phyloP scores from a whole-genome alignment of 164 flowering plant species.

The Piper longum region DNA sequence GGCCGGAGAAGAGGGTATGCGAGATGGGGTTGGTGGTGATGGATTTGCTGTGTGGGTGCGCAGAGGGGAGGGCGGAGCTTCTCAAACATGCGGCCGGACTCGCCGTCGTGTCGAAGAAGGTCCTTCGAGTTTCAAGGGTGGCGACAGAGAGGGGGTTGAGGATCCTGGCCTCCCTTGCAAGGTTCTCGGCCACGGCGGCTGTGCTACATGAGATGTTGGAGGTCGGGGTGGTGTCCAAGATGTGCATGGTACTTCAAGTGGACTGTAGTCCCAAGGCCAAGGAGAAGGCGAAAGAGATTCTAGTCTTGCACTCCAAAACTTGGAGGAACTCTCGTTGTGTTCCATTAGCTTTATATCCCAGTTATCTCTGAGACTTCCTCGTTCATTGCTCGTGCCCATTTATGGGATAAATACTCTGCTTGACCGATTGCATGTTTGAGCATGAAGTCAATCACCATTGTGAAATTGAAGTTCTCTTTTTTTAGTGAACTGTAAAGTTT shows the following conservation, averaged over 20 bases:
- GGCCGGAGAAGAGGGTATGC: conserved; percentile 19
- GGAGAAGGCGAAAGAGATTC: conserved; percentile 56
- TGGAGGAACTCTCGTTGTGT: conserved; percentile 60
- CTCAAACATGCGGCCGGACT: conserved; percentile 52
- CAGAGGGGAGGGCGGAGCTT: conserved; percentile 69
- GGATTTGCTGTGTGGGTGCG: conserved; percentile 56
- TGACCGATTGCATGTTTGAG: too few species aligned
- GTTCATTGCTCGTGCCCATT: too few species aligned
- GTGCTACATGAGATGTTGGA: conserved; percentile 72
- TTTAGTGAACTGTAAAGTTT: too few species aligned
- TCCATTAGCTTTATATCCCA: conserved; percentile 49
- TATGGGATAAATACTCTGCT: too few species aligned
- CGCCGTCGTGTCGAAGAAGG: conserved; percentile 68
- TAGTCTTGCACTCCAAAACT: conserved; percentile 51
- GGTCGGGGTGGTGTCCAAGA: conserved; percentile 70
- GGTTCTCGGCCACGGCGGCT: conserved; percentile 32
- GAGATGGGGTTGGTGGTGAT: conserved; percentile 37
- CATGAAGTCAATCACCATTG: too few species aligned
- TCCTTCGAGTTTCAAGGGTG: conserved; percentile 59
- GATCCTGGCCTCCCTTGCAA: conserved; percentile 35
- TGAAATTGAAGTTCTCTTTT: too few species aligned
- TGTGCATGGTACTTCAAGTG: conserved; percentile 62
- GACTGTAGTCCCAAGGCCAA: conserved; percentile 36
- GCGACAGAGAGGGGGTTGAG: conserved; percentile 56
- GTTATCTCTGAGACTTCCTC: conserved; percentile 4